Percentiles rank a stretch among this genome's conserved stretches.
phyloP scores from a whole-genome alignment of 106 monocot genomes.

The Ottelia alismoides region DNA sequence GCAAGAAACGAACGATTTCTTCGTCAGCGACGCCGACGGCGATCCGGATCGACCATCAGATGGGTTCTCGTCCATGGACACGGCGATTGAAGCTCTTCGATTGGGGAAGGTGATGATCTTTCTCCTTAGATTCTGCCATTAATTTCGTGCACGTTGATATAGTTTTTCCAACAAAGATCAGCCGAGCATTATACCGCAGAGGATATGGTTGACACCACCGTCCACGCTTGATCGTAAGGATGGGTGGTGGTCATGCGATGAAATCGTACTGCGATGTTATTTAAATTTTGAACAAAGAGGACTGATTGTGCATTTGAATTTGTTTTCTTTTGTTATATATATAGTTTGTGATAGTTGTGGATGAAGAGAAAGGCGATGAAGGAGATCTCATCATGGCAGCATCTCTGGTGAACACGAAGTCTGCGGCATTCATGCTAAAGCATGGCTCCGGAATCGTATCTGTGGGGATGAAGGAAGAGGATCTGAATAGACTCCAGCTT shows the following conservation, averaged over 20 bases:
- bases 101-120: constrained; percentile 70
- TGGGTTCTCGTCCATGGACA: constrained; percentile 47
- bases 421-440: constrained; percentile 64
- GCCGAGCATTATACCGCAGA: too few species aligned
- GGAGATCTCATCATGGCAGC: constrained; percentile 81
- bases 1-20: constrained; percentile 63
- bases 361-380: constrained; percentile 57
- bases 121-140: too few species aligned
- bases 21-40: constrained; percentile 75
- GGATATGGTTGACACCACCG: too few species aligned
- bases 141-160: too few species aligned
- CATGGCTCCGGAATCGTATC: constrained; percentile 78
- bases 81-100: constrained; percentile 40
- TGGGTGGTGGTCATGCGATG: too few species aligned
- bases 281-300: too few species aligned
- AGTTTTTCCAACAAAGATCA: too few species aligned
- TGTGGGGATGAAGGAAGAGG: constrained; percentile 70
- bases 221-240: too few species aligned
- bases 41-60: constrained; percentile 73
- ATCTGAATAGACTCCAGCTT: constrained; percentile 57
- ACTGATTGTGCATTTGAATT: too few species aligned
- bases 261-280: too few species aligned
- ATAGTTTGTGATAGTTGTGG: constrained; percentile 30
- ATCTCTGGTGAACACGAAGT: constrained; percentile 31
- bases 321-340: neutral